These are phyloP conservation scores for Populus hybrid DNA, from an alignment of 441 rosid genomes.

Conservation along the genomic window DNA sequence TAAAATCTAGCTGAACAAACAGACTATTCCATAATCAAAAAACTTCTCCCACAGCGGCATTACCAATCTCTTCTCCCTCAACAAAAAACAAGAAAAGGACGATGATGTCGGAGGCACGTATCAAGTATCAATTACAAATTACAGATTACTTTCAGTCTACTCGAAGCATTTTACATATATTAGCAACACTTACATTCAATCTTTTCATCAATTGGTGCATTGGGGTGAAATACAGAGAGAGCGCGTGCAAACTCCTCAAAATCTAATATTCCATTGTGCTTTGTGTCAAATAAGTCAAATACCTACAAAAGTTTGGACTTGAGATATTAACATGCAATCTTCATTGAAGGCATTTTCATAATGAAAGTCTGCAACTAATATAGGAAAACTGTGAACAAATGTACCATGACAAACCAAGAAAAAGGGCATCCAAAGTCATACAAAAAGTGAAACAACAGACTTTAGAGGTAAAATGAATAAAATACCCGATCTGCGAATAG, in stretches of 20 bases:
- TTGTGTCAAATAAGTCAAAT: constrained; percentile 85
- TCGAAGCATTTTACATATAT: neutral
- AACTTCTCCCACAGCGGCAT: neutral
- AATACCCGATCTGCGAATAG: constrained; percentile 85
- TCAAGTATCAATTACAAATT: neutral
- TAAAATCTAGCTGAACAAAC: neutral
- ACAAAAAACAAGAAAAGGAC: constrained; percentile 1
- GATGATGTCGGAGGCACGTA: neutral
- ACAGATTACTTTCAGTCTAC: neutral
- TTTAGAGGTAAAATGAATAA: constrained; percentile 1
- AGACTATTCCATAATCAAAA: neutral
- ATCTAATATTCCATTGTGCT: constrained; percentile 86
- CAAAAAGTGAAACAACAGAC: neutral
- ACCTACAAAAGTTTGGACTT: constrained; percentile 41
- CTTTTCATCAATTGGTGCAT: constrained; percentile 77
- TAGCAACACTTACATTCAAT: constrained; percentile 37
- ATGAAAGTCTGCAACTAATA: neutral
- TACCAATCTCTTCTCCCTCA: neutral
- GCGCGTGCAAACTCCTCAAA: constrained; percentile 91
- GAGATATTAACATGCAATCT: neutral
- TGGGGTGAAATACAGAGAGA: constrained; percentile 85
- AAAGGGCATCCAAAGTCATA: neutral
- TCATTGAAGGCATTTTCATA: neutral
- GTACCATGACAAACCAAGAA: neutral
- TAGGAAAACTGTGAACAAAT: neutral